phyloP scores from a whole-genome alignment of 2,329 filamentous ascomycete genomes.

The Hymenotorrendiella dingleyae region DNA sequence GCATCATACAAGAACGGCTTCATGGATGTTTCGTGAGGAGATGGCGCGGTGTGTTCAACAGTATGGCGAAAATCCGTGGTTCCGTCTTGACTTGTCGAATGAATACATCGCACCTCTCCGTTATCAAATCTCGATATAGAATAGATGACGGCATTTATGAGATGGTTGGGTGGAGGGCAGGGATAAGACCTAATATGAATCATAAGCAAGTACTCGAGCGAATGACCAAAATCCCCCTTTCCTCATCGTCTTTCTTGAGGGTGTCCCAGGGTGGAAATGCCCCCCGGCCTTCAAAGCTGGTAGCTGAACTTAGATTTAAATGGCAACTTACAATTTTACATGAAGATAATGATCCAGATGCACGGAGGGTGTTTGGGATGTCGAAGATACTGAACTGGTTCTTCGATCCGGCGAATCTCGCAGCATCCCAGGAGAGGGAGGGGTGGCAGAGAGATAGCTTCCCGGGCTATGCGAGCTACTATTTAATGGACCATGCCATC shows the following conservation, averaged over 20 bases:
- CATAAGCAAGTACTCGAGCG: neutral
- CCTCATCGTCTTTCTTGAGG: no score
- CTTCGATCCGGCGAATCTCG: constrained; percentile 7
- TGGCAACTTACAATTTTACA: constrained; percentile 10
- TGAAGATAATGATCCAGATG: constrained; percentile 9
- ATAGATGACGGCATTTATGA: constrained; percentile 9
- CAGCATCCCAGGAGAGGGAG: constrained; percentile 7
- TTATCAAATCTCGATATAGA: constrained; percentile 11
- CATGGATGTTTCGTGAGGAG: constrained; percentile 16
- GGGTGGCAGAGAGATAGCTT: constrained; percentile 9
- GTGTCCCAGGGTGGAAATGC: no score
- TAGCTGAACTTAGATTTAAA: no score
- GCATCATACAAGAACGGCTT: constrained; percentile 21
- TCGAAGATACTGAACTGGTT: constrained; percentile 11
- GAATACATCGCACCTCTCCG: constrained; percentile 15
- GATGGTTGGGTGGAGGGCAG: constrained; percentile 1
- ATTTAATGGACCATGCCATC: constrained; percentile 7
- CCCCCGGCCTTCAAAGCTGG: no score
- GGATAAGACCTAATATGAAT: constrained; percentile 10
- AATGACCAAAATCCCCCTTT: no score
- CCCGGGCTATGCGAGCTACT: constrained; percentile 8
- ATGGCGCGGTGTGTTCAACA: constrained; percentile 8
- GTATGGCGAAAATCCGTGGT: constrained; percentile 15
- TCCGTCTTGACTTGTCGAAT: constrained; percentile 10
- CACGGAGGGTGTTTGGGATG: constrained; percentile 10